Conservation (phyloP, 768 basidiomycete genomes). For the Suillus tomentosus region DNA sequence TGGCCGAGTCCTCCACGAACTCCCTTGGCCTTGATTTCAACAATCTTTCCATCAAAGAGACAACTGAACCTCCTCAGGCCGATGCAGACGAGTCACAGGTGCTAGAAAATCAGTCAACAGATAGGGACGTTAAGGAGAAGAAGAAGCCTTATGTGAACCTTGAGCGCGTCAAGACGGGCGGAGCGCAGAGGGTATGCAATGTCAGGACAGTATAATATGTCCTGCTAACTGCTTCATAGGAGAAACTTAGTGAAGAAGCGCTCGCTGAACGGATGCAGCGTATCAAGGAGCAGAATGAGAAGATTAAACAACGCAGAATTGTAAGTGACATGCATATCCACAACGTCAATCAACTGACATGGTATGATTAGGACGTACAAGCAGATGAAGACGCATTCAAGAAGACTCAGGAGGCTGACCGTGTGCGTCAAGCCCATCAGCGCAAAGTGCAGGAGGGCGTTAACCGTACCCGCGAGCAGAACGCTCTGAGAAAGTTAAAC, state of each 20-base stretch:
- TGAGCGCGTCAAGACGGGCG: slow-evolving; percentile 84
- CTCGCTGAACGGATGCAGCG: slow-evolving; percentile 68
- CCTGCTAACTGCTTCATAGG: slow-evolving; percentile 42
- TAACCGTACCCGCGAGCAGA: slow-evolving; percentile 73
- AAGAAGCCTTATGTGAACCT: slow-evolving; percentile 79
- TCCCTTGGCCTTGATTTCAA: slow-evolving; percentile 74
- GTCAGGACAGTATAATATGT: not conserved
- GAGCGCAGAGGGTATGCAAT: slow-evolving; percentile 60
- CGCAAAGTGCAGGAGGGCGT: slow-evolving; percentile 71
- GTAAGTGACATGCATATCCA: slow-evolving; percentile 37
- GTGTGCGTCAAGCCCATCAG: slow-evolving; percentile 53
- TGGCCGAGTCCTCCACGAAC: slow-evolving; percentile 51
- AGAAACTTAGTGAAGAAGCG: slow-evolving; percentile 68
- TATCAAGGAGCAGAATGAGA: slow-evolving; percentile 73
- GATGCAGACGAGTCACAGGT: slow-evolving; percentile 23
- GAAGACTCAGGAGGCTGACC: slow-evolving; percentile 67
- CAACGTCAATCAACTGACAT: slow-evolving; percentile 8
- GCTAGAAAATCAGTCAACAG: slow-evolving; percentile 16
- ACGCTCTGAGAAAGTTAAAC: slow-evolving; percentile 81
- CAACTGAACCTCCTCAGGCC: slow-evolving; percentile 19
- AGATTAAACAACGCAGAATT: slow-evolving; percentile 68
- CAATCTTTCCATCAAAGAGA: slow-evolving; percentile 42
- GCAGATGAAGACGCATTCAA: slow-evolving; percentile 82
- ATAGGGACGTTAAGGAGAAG: slow-evolving; percentile 44
- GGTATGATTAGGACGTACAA: slow-evolving; percentile 61